Percentiles rank a stretch among this genome's conserved stretches.
These are phyloP conservation scores for Hyaloscypha variabilis DNA, from an alignment of 495 filamentous ascomycete species.

Conservation along the genomic window DNA sequence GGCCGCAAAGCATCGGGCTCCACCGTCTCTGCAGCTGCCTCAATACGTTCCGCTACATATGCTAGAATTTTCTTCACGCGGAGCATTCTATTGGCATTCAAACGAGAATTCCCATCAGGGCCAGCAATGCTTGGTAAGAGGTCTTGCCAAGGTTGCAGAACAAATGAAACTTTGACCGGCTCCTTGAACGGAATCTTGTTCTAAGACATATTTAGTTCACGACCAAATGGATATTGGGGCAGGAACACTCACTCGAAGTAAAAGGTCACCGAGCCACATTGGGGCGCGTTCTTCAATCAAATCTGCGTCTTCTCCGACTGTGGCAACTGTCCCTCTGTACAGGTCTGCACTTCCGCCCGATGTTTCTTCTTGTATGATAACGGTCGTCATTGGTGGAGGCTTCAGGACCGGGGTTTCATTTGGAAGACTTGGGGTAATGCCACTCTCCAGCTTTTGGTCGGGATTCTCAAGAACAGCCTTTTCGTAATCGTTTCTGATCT, in stretches of 20 bases:
- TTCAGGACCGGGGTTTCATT: constrained; percentile 86
- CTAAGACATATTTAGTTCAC: constrained; percentile 42
- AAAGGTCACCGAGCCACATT: constrained; percentile 89
- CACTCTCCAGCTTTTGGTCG: constrained; percentile 65
- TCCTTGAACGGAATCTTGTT: constrained; percentile 88
- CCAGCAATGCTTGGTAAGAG: constrained; percentile 69
- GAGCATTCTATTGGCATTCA: constrained; percentile 97
- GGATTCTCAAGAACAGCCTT: constrained; percentile 31
- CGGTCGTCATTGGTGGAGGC: constrained; percentile 75
- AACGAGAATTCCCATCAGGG: constrained; percentile 72
- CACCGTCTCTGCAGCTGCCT: constrained; percentile 56
- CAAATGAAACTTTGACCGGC: constrained; percentile 90
- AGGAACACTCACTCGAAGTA: constrained; percentile 62
- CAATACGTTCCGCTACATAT: constrained; percentile 91
- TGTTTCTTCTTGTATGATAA: constrained; percentile 94
- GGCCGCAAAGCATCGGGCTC: constrained; percentile 68
- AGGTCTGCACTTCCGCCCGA: constrained; percentile 90
- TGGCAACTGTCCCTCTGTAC: constrained; percentile 83
- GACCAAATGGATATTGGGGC: neutral
- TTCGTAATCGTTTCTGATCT: constrained; percentile 76
- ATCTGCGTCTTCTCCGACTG: constrained; percentile 76
- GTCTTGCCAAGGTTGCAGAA: constrained; percentile 83
- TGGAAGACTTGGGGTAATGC: constrained; percentile 74
- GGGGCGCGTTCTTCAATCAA: constrained; percentile 82
- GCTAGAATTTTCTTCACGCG: constrained; percentile 91